These are phyloP conservation scores for Psilocybe azurescens DNA, from an alignment of 768 basidiomycete species.

Conservation along the genomic window DNA sequence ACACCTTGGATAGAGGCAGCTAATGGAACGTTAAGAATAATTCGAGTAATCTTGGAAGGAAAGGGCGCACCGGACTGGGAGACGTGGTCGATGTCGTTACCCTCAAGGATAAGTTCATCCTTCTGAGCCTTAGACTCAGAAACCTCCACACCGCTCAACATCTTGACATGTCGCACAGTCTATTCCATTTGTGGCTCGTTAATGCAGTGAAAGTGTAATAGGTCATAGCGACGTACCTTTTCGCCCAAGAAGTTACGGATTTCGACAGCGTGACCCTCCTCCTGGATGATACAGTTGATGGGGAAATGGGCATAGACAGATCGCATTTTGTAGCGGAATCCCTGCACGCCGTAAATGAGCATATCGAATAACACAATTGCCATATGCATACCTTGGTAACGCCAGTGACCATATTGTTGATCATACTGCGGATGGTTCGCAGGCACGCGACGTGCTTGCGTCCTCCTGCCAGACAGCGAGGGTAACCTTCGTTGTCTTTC, in stretches of 20 bases:
- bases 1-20: constrained; percentile 97
- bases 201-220: background rate
- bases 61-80: constrained; percentile 83
- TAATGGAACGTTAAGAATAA: constrained; percentile 27
- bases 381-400: constrained; percentile 80
- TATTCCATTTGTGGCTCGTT: constrained; percentile 32
- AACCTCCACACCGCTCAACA: constrained; percentile 88
- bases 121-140: constrained; percentile 90
- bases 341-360: constrained; percentile 50
- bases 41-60: background rate
- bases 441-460: constrained; percentile 99
- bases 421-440: constrained; percentile 92
- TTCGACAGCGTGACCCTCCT: constrained; percentile 72
- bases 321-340: constrained; percentile 99
- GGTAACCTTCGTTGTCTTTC: constrained; percentile 79
- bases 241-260: constrained; percentile 97
- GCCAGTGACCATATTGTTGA: constrained; percentile 97
- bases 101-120: constrained; percentile 93
- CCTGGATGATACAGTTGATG: constrained; percentile 96
- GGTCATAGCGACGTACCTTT: constrained; percentile 62
- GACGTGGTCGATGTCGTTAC: constrained; percentile 96
- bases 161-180: constrained; percentile 90
- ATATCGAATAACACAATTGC: background rate
- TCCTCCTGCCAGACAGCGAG: constrained; percentile 98
- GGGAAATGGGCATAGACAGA: constrained; percentile 99